phyloP scores from a whole-genome alignment of 805 yeast species.

The Lipomyces kockii region DNA sequence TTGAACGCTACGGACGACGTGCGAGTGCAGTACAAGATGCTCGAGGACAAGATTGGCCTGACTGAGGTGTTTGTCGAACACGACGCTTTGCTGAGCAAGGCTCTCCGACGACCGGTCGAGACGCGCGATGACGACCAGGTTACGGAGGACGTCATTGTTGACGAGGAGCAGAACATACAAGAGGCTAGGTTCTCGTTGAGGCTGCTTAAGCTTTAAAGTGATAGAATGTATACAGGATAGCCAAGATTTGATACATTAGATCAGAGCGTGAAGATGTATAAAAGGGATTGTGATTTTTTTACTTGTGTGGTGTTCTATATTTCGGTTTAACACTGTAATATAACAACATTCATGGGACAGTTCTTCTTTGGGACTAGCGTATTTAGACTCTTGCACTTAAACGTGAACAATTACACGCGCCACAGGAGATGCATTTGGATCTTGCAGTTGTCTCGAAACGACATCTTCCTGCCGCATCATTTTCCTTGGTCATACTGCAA shows the following conservation, averaged over 20 bases:
- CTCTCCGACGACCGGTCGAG: constrained; percentile 70
- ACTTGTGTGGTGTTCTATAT: background rate
- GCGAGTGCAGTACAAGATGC: constrained; percentile 72
- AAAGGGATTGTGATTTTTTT: background rate
- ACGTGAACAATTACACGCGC: no score
- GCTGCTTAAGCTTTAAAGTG: constrained; percentile 35
- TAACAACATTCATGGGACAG: background rate
- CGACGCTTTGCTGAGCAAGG: constrained; percentile 70
- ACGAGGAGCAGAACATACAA: constrained; percentile 75
- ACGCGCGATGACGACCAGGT: constrained; percentile 52
- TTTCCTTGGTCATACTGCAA: no score
- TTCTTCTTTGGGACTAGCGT: no score
- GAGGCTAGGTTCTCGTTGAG: constrained; percentile 37
- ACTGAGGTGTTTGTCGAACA: constrained; percentile 66
- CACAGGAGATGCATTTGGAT: no score
- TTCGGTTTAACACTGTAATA: background rate
- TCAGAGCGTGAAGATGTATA: background rate
- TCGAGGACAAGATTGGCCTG: constrained; percentile 66
- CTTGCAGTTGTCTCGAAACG: no score
- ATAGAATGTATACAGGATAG: background rate
- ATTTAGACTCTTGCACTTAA: no score
- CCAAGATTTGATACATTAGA: background rate
- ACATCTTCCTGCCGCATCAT: no score
- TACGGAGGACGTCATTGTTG: constrained; percentile 63
- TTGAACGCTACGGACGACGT: constrained; percentile 95